These are phyloP conservation scores for Ustilago sp. DNA, from an alignment of 1,284 basidiomycete genomes.

Conservation along the genomic window DNA sequence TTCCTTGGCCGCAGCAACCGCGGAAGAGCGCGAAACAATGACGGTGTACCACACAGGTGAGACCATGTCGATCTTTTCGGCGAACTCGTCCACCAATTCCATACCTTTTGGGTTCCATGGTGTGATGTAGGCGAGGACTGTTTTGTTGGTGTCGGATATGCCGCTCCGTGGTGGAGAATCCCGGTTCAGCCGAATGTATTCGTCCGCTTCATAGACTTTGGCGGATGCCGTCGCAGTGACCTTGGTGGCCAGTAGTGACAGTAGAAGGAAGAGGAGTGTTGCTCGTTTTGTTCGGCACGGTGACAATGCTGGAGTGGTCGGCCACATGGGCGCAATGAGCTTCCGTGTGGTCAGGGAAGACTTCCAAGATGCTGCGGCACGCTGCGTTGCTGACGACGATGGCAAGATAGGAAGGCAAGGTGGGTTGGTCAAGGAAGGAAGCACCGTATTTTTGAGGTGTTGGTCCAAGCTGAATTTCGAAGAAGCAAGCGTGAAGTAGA, in stretches of 20 bases:
- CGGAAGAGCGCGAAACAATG: slow-evolving; percentile 8
- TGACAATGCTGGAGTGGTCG: too few relatives aligned
- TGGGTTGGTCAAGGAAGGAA: too few relatives aligned
- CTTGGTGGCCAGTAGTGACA: not conserved
- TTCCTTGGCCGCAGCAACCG: not conserved
- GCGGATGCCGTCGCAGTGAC: not conserved
- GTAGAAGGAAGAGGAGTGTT: too few relatives aligned
- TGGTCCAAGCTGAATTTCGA: slow-evolving; percentile 11
- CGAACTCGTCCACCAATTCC: slow-evolving; percentile 24
- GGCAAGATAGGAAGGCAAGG: not conserved
- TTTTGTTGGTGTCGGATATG: not conserved
- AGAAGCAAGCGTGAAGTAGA: slow-evolving; percentile 5
- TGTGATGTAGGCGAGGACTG: slow-evolving; percentile 55
- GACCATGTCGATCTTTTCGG: slow-evolving; percentile 46
- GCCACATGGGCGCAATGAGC: too few relatives aligned
- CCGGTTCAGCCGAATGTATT: slow-evolving; percentile 27
- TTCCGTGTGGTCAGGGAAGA: too few relatives aligned
- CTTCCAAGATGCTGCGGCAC: too few relatives aligned
- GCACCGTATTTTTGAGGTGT: too few relatives aligned
- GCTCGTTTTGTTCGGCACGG: too few relatives aligned
- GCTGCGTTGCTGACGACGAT: not conserved
- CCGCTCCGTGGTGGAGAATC: not conserved
- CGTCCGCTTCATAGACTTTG: slow-evolving; percentile 20
- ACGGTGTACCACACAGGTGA: slow-evolving; percentile 59
- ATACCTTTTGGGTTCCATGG: slow-evolving; percentile 51